A percentile compares a stretch with the other conserved stretches of the same genome.
Conservation (phyloP, 176 grass and related monocot species). For the Coix lacrymajobi region DNA sequence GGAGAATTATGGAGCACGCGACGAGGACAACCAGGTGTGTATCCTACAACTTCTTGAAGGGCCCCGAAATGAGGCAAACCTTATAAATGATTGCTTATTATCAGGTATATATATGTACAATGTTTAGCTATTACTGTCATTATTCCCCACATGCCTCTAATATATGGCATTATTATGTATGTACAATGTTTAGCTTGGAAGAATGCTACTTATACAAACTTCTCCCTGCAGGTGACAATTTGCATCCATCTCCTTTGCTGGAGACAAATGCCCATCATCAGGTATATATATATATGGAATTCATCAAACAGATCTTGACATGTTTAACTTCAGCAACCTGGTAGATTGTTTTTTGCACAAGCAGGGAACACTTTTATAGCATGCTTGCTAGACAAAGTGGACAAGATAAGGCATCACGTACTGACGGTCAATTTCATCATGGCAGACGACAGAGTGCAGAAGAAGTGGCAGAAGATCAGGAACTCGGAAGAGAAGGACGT, state of each 20-base stretch:
- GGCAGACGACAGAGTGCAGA: background rate
- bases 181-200: too few relatives aligned
- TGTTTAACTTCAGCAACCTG: background rate
- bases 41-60: background rate
- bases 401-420: too few relatives aligned
- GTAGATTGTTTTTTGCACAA: background rate
- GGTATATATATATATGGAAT: background rate
- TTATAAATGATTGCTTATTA: background rate
- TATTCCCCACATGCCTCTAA: too few relatives aligned
- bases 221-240: background rate
- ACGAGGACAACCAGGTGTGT: background rate
- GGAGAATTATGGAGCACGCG: background rate
- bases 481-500: background rate
- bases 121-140: too few relatives aligned
- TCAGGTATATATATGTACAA: background rate
- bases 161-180: background rate
- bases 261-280: background rate
- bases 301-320: background rate
- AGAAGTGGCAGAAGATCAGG: background rate
- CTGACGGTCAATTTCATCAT: background rate
- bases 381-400: too few relatives aligned
- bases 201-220: background rate
- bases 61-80: background rate
- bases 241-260: background rate
- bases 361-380: too few relatives aligned